Evolutionary conservation across 1,284 basidiomycete species (phyloP).

Genomic region (Trichosporon faecale): DNA sequence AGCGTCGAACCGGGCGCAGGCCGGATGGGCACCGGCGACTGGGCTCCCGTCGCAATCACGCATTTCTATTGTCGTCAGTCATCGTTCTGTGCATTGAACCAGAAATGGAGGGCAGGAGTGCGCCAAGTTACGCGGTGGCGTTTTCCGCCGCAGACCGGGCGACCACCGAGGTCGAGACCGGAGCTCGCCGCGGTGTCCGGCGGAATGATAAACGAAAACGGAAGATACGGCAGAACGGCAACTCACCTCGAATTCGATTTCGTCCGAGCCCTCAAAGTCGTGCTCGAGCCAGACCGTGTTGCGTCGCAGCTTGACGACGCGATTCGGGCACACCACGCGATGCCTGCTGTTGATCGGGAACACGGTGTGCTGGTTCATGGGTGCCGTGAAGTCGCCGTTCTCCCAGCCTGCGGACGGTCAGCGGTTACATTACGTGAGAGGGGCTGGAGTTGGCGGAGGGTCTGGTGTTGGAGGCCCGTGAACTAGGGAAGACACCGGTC

Average conservation of each 20-base stretch:
- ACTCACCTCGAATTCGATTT: constrained; percentile 50
- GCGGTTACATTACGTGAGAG: neutral
- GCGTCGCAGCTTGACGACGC: constrained; percentile 46
- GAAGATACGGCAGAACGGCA: constrained; percentile 4
- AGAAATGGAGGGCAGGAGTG: neutral
- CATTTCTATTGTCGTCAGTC: constrained; percentile 30
- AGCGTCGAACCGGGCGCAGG: constrained; percentile 31
- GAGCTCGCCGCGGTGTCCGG: neutral
- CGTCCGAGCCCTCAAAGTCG: constrained; percentile 44
- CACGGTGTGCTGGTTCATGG: constrained; percentile 41
- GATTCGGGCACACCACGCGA: constrained; percentile 40
- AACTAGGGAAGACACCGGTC: neutral
- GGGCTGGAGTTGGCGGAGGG: neutral
- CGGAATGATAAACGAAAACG: neutral
- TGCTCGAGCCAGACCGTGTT: constrained; percentile 45
- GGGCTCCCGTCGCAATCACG: constrained; percentile 47
- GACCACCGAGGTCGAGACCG: neutral
- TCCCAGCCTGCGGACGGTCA: constrained; percentile 44
- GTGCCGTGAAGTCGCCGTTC: constrained; percentile 39
- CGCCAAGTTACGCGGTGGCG: constrained; percentile 1
- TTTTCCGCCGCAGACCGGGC: neutral
- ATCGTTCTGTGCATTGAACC: neutral
- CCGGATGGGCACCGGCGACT: constrained; percentile 46
- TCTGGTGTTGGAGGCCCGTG: neutral
- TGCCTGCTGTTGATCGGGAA: constrained; percentile 40